Evolutionary conservation across 768 basidiomycete species (phyloP).

Genomic region (Pleurotus cornucopiae): DNA sequence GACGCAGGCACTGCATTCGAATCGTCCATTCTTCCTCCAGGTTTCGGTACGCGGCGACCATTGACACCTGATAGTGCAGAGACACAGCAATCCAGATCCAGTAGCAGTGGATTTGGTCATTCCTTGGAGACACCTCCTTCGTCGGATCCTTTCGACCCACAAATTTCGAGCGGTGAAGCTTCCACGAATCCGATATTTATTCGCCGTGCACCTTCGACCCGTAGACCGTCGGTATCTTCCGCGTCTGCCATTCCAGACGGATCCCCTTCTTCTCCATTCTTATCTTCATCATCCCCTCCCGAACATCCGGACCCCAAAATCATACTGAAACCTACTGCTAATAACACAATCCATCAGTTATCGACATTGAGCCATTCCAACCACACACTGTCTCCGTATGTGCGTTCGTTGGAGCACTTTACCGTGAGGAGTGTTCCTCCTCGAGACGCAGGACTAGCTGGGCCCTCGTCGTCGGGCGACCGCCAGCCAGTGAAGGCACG

Average conservation of each 20-base stretch:
- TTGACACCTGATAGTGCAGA: constrained; percentile 48
- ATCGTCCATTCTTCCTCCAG: background rate
- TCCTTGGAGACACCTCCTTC: constrained; percentile 45
- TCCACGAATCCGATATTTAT: constrained; percentile 19
- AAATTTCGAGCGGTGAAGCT: constrained; percentile 15
- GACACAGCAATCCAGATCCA: constrained; percentile 46
- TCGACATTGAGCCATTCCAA: constrained; percentile 85
- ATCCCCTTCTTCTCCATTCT: constrained; percentile 15
- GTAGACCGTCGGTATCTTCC: constrained; percentile 34
- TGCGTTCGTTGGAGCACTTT: constrained; percentile 85
- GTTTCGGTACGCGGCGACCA: constrained; percentile 23
- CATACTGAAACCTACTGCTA: constrained; percentile 56
- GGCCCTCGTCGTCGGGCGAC: constrained; percentile 32
- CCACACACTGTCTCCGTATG: constrained; percentile 93
- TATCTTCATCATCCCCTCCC: constrained; percentile 15
- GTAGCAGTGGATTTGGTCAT: constrained; percentile 32
- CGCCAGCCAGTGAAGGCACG: constrained; percentile 65
- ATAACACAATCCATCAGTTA: constrained; percentile 78
- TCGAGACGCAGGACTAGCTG: constrained; percentile 29
- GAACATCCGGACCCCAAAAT: constrained; percentile 45
- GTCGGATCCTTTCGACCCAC: constrained; percentile 24
- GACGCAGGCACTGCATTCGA: background rate
- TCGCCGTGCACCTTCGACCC: constrained; percentile 20
- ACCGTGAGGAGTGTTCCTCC: constrained; percentile 88
- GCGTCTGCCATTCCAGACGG: constrained; percentile 18